Base-by-base conservation (phyloP, 1,284 basidiomycete species). In the Trichosporon faecale region DNA sequence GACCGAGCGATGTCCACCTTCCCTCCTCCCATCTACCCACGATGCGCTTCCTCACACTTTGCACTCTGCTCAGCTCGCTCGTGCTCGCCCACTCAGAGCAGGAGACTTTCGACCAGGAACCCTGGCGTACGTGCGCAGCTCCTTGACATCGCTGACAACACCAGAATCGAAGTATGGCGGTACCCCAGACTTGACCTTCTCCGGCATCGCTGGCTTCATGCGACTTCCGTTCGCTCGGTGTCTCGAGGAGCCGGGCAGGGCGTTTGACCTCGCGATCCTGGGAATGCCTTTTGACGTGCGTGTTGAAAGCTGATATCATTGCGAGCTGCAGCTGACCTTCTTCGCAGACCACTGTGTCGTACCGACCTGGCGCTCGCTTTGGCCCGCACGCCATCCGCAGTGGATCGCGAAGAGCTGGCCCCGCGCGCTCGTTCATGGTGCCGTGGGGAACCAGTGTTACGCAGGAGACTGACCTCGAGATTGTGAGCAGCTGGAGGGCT, bases 181-280 rank as follows among this genome's bases (percentile, higher is more conserved):
- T 21, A 77, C 76, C 0, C 77, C 79, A 14, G 80, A 82, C 73
- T 75, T 80, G 11, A 72, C 76, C 21, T 84, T 82, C 75, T 77
- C 78, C 11, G 83, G 83, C 31, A 72, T 83, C 25, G 77, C 72
- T 1, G 78, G 79, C 18, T 84, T 84, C 68, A 82, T 79, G 18
- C 81, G 82, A 35, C 75, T 84, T 2, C 81, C 81, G 11, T 77
- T 78, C 68, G 66, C 70, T 9, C 75, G 74, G 40, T 83, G 82
- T 68, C 75, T 84, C 21, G 78, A 81, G 66, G 68, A 78, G 64
- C 75, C 76, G 0, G 76, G 73, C 9, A 85, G 80, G 69, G 80
- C 88, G 65, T 81, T 80, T 37, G 83, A 84, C 71, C 75, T 84
- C 46, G 83, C 81, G 3, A 64, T 84, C 14, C 65, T 84, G 9